A percentile compares a stretch with the other conserved stretches of the same genome.
Evolutionary conservation across 2,329 filamentous ascomycete species (phyloP).

Genomic region (Cercospora zeina): DNA sequence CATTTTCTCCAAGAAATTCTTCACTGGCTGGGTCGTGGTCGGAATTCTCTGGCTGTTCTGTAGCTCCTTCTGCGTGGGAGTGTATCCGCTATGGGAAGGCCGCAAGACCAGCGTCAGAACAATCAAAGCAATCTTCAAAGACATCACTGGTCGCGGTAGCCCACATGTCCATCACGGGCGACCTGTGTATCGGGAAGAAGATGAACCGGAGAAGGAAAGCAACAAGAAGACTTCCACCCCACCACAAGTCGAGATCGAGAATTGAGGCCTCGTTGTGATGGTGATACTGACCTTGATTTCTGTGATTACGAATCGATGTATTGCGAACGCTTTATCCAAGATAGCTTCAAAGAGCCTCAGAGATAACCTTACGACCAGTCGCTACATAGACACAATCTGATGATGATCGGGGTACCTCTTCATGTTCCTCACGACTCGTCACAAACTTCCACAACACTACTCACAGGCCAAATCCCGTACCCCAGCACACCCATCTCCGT

Average conservation of each 20-base stretch:
- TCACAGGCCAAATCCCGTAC: conserved; percentile 2
- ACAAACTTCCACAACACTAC: conserved; percentile 4
- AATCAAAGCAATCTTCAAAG: conserved; percentile 60
- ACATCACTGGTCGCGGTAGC: conserved; percentile 52
- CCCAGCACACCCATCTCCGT: background rate
- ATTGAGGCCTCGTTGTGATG: background rate
- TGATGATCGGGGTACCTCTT: too few relatives aligned
- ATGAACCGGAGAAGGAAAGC: conserved; percentile 32
- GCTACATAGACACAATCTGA: background rate
- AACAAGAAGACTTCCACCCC: conserved; percentile 36
- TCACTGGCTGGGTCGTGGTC: conserved; percentile 55
- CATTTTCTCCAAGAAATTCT: conserved; percentile 78
- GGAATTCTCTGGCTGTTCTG: conserved; percentile 80
- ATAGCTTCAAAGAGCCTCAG: background rate
- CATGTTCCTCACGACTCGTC: background rate
- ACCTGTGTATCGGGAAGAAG: conserved; percentile 35
- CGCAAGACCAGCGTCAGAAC: conserved; percentile 65
- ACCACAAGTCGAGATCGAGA: conserved; percentile 33
- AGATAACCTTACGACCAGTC: background rate
- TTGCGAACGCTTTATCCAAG: background rate
- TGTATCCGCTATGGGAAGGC: conserved; percentile 82
- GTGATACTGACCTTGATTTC: background rate
- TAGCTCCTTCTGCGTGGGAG: conserved; percentile 68
- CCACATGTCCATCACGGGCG: conserved; percentile 37
- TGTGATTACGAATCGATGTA: too few relatives aligned